A percentile compares a stretch with the other conserved stretches of the same genome.
Conservation (phyloP, 2,329 filamentous ascomycete species). For the Alternaria panax region DNA sequence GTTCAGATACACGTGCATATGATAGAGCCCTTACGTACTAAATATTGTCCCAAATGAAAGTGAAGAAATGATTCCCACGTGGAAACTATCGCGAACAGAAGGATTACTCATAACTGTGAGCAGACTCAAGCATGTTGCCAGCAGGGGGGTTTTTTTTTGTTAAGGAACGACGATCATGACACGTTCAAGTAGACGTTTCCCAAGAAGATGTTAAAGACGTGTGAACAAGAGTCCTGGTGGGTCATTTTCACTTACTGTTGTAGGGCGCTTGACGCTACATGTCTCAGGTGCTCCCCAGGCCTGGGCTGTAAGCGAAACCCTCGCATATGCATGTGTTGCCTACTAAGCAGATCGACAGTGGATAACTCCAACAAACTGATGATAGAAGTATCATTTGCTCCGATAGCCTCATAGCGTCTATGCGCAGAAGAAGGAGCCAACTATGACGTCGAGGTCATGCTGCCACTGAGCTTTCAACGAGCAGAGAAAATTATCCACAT, state of each 20-base stretch:
- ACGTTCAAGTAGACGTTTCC: background rate
- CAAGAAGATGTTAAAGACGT: background rate
- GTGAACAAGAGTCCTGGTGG: no score
- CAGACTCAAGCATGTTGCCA: background rate
- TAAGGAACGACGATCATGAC: background rate
- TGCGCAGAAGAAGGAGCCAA: background rate
- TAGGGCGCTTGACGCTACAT: background rate
- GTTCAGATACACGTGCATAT: no score
- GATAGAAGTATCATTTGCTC: background rate
- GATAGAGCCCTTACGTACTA: background rate
- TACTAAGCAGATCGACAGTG: background rate
- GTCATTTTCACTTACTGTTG: background rate
- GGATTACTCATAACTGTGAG: background rate
- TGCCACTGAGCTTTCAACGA: background rate
- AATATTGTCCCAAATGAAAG: background rate
- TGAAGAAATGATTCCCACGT: background rate
- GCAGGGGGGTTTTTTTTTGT: background rate
- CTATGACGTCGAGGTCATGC: background rate
- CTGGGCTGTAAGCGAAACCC: background rate
- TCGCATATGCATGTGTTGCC: background rate
- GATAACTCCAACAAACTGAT: background rate
- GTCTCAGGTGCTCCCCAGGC: background rate
- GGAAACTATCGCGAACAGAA: background rate
- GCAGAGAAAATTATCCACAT: background rate
- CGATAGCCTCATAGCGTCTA: background rate